A percentile compares a stretch with the other conserved stretches of the same genome.
phyloP scores from a whole-genome alignment of 2,329 filamentous ascomycete species.

The Bipolaris gigantea region DNA sequence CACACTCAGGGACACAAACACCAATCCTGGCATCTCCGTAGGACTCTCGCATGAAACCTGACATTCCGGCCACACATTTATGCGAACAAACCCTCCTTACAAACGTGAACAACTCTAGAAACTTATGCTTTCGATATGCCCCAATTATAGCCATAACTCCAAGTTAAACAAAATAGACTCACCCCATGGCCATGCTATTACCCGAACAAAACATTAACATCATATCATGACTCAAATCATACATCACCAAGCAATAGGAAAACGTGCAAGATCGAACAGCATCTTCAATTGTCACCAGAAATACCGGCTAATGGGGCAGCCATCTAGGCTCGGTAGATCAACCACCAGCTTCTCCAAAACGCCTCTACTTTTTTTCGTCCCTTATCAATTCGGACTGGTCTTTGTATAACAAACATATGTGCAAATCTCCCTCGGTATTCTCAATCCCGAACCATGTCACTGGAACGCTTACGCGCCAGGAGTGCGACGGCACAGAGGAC shows the following conservation, averaged over 20 bases:
- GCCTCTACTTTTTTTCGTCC: not conserved
- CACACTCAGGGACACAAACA: not conserved
- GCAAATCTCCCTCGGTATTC: not conserved
- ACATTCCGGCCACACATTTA: not conserved
- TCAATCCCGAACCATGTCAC: not conserved
- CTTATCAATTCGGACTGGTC: constrained; percentile 5
- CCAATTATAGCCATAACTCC: no score
- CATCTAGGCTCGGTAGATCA: not conserved
- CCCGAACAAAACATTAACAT: no score
- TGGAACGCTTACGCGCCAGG: constrained; percentile 1
- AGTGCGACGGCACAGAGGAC: constrained; percentile 21
- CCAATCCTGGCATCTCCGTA: not conserved
- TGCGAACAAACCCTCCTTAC: no score
- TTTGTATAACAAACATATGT: constrained; percentile 1
- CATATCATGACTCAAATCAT: no score
- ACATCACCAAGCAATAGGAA: no score
- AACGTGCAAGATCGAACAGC: no score
- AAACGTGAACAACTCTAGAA: no score
- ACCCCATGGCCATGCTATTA: no score
- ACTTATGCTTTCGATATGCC: no score
- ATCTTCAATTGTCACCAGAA: no score
- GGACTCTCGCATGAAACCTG: not conserved
- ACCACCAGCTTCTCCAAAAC: not conserved
- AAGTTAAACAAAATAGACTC: no score
- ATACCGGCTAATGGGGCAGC: not conserved